Evolutionary conservation across 345 rosid species (phyloP), one percentile per base, ranked within the genome.

Genomic region (Cardiospermum halicacabum): DNA sequence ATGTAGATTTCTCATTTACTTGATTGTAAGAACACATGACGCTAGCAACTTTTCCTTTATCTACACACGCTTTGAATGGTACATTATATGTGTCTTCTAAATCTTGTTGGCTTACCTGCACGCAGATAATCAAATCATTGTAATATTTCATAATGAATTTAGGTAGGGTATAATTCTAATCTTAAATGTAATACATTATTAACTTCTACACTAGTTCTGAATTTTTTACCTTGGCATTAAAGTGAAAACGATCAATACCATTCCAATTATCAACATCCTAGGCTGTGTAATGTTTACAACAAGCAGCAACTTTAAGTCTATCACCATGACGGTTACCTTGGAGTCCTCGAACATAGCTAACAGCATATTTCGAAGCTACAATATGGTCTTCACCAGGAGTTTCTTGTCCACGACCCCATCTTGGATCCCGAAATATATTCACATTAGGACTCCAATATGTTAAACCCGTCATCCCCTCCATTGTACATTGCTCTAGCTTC

Each of bases 21-120:
- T 88, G 99, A 67, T 94, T 90, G 74, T 94, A 94, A 22, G 99
- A 94, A 69, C 99, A 94, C 99, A 94, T 94, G 1, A 94, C 96
- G 74, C 99, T 90, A 0, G 97, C 96, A 6, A 90, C 99, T 10
- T 75, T 82, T 24, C 99, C 99, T 45, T 90, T 92, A 71, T 70
- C 68, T 30, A 94, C 99, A 57, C 99, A 94, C 0, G 85, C 77
- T 75, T 78, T 88, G 75, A 94, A 94, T 42, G 99, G 97, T 55
- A n/a, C n/a, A n/a, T n/a, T n/a, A n/a, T n/a, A n/a, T n/a, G n/a
- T n/a, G n/a, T n/a, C n/a, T n/a, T n/a, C 86, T 95, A 39, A 85
- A 40, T 56, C 81, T 90, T 3, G 99, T 94, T 72, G 82, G 66
- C 91, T 90, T 2, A 94, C 98, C 98, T 92, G 37, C 63, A 69